These are phyloP conservation scores for Russula lepida DNA, from an alignment of 768 basidiomycete genomes.

Conservation along the genomic window DNA sequence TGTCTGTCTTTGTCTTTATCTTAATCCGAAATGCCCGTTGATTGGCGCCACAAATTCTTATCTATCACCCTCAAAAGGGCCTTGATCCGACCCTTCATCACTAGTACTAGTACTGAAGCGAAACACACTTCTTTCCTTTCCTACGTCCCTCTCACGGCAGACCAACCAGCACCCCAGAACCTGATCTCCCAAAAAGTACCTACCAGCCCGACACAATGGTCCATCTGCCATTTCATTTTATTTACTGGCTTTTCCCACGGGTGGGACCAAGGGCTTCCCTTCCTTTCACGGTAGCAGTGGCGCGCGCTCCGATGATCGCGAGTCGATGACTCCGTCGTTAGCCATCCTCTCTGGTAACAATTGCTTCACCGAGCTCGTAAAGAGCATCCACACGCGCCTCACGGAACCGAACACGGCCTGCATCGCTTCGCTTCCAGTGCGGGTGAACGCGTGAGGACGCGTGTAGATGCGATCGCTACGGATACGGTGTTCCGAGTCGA, in stretches of 20 bases:
- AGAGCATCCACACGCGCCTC: neutral
- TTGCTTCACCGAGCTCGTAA: neutral
- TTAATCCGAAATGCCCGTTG: neutral
- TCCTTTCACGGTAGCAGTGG: neutral
- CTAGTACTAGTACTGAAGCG: too few relatives aligned
- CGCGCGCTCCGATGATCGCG: constrained; percentile 4
- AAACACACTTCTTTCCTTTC: neutral
- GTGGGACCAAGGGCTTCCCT: neutral
- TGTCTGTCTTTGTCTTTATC: neutral
- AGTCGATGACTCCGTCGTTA: neutral
- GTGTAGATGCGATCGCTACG: constrained; percentile 52
- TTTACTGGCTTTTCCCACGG: neutral
- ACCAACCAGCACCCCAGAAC: neutral
- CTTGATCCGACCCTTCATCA: too few relatives aligned
- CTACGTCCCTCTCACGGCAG: neutral
- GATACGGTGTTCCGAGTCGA: constrained; percentile 62
- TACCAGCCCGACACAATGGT: neutral
- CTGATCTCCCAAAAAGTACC: neutral
- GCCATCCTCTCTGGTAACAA: neutral
- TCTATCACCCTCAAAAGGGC: too few relatives aligned
- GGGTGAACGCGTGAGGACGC: constrained; percentile 16
- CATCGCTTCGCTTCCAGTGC: neutral
- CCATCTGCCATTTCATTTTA: neutral
- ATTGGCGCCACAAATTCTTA: neutral
- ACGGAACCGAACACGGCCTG: neutral